Evolutionary conservation across 176 grass and related monocot species (phyloP).

Genomic region (Elymus sibiricus): DNA sequence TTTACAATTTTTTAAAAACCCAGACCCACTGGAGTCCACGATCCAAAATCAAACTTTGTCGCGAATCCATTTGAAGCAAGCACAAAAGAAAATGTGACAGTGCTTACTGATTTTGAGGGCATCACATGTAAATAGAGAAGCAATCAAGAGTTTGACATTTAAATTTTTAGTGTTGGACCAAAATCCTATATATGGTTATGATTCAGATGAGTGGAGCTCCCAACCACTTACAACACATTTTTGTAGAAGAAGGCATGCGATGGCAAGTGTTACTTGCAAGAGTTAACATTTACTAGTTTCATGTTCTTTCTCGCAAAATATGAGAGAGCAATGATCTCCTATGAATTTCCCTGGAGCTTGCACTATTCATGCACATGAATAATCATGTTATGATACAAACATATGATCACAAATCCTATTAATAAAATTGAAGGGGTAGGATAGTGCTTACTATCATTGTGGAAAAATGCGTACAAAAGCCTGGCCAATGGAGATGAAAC

Average conservation of each 20-base stretch:
- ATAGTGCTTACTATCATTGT: too few species aligned
- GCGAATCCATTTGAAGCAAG: too few species aligned
- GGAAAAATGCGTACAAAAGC: too few species aligned
- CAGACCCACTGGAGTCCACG: too few species aligned
- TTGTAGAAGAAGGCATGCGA: not conserved
- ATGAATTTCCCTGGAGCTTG: not conserved
- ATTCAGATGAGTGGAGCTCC: not conserved
- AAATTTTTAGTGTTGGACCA: not conserved
- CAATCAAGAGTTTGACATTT: not conserved
- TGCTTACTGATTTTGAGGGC: too few species aligned
- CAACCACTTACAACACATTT: not conserved
- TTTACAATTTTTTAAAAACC: too few species aligned
- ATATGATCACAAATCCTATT: too few species aligned
- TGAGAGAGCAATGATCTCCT: not conserved
- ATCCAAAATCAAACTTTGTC: too few species aligned
- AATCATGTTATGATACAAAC: not conserved
- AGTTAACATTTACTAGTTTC: not conserved
- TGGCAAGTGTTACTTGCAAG: not conserved
- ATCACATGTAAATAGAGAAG: too few species aligned
- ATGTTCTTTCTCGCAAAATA: not conserved
- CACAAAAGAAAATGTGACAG: too few species aligned
- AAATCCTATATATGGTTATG: not conserved
- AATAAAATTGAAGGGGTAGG: too few species aligned
- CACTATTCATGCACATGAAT: not conserved
- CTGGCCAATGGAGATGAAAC: too few species aligned